phyloP scores from a whole-genome alignment of 2,329 filamentous ascomycete genomes.

The Stachybotrys chlorohalonatus region DNA sequence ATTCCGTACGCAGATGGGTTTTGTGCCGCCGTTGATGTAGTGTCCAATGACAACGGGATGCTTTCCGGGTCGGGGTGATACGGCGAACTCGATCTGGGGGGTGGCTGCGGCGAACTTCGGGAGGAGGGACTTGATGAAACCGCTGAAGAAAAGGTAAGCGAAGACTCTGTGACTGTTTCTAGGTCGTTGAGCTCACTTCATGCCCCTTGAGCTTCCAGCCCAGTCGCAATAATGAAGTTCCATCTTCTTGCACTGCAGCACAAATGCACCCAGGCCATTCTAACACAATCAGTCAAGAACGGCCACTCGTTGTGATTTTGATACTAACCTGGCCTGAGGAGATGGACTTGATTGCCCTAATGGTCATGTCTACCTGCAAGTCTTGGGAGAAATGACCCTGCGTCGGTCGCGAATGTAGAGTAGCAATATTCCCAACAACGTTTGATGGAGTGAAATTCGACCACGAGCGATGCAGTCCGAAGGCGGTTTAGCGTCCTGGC shows the following conservation, averaged over 20 bases:
- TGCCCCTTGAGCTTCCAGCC: slow-evolving; percentile 85
- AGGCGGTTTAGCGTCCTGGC: slow-evolving; percentile 16
- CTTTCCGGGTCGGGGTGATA: slow-evolving; percentile 81
- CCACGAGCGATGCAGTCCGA: slow-evolving; percentile 8
- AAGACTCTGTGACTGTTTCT: background rate
- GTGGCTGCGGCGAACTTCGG: slow-evolving; percentile 70
- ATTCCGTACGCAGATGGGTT: slow-evolving; percentile 83
- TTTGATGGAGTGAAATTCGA: slow-evolving; percentile 2
- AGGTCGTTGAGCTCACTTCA: slow-evolving; percentile 58
- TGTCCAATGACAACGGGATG: slow-evolving; percentile 84
- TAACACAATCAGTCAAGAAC: slow-evolving; percentile 25
- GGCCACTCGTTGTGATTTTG: background rate
- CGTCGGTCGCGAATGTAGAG: too few relatives aligned
- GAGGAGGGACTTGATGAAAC: slow-evolving; percentile 73
- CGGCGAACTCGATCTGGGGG: slow-evolving; percentile 82
- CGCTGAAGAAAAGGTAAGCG: slow-evolving; percentile 37
- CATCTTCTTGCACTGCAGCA: slow-evolving; percentile 92
- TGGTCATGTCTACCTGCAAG: slow-evolving; percentile 37
- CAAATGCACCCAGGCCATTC: slow-evolving; percentile 96
- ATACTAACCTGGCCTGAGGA: slow-evolving; percentile 42
- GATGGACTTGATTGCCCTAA: slow-evolving; percentile 42
- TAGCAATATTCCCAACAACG: too few relatives aligned
- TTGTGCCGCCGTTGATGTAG: slow-evolving; percentile 85
- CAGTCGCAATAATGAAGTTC: slow-evolving; percentile 98
- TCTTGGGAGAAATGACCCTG: background rate